Base-by-base conservation (phyloP, 2,329 filamentous ascomycete species). In the Aspergillus luchuensis region DNA sequence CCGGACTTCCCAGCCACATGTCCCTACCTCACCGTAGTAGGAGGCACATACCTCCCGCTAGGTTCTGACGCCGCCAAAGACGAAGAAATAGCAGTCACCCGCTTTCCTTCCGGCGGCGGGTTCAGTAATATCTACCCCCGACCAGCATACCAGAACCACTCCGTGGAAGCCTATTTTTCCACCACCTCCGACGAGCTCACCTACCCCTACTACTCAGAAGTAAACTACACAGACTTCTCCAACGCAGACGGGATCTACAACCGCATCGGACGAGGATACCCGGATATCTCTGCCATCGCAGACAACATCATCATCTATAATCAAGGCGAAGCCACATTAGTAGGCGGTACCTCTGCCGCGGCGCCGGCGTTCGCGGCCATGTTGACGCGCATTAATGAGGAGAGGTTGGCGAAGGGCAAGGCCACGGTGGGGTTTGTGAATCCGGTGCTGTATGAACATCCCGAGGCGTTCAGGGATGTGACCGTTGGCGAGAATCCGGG, bases 291-390 rank as follows among this genome's bases (percentile, higher is more conserved):
- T 1, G 76, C 74, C 6, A 69, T 74, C n/a, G 75, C 72, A 2
- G 73, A 76, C 51, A 72, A 76, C 39, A 61, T 76, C n/a, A 23
- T 72, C 17, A 66, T 76, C 17, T 73, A 68, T 49, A 68, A 68
- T 51, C 56, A 48, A 3, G 72, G 69, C 2, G 2, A 58, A 2
- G 67, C 73, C 11, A 59, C 45, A 0, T 43, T 66, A 1, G 66
- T 73, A 10, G 71, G 72, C 2, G 73, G 73, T 5, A 75, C 73
- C 0, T 72, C 69, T 57, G 84, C 84, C 1, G 82, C 82, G 39
- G 80, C 84, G 4, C 85, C 85, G 0, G 79, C 85, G 0, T 72
- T 87, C 19, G 84, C 84, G 4, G 75, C 82, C 23, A 79, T 87
- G 70, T 73, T 87, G 51, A 81, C 83, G 3, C 72, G 85, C 4